A percentile compares a stretch with the other conserved stretches of the same genome.
Evolutionary conservation across 2,329 filamentous ascomycete species (phyloP).

Genomic region (Paraconiothyrium sp.): DNA sequence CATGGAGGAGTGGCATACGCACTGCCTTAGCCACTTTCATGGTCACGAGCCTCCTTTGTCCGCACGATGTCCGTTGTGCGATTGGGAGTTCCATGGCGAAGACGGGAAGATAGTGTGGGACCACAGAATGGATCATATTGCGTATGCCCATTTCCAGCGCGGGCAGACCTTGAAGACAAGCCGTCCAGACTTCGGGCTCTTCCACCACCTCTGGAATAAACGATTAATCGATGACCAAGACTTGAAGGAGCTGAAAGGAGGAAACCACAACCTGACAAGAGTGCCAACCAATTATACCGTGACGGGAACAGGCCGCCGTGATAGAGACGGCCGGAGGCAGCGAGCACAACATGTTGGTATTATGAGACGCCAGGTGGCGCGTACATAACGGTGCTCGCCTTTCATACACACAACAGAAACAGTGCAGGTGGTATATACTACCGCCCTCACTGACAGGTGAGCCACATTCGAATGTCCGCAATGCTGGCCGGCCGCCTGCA

Average conservation of each 20-base stretch:
- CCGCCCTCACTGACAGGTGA: constrained; percentile 13
- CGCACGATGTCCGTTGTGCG: constrained; percentile 38
- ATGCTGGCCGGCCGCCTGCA: constrained; percentile 11
- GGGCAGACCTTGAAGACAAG: constrained; percentile 32
- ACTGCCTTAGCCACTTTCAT: constrained; percentile 37
- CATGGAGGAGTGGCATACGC: constrained; percentile 35
- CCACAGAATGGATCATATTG: constrained; percentile 37
- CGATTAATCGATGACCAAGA: constrained; percentile 38
- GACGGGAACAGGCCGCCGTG: constrained; percentile 20
- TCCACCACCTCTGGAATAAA: constrained; percentile 38
- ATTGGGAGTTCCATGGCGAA: constrained; percentile 27
- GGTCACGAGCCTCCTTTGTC: constrained; percentile 34
- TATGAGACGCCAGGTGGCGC: constrained; percentile 6
- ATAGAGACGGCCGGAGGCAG: constrained; percentile 21
- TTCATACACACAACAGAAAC: constrained; percentile 2
- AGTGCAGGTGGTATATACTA: constrained; percentile 10
- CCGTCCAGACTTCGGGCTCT: constrained; percentile 37
- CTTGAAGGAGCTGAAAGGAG: constrained; percentile 38
- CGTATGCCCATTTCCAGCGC: constrained; percentile 24
- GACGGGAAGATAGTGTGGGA: constrained; percentile 32
- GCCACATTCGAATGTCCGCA: neutral
- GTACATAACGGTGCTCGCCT: neutral
- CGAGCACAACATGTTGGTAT: constrained; percentile 17
- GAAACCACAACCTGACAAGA: constrained; percentile 31
- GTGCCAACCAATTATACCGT: constrained; percentile 25